Conservation (phyloP, 2,329 filamentous ascomycete species). For the Periconia sp. region DNA sequence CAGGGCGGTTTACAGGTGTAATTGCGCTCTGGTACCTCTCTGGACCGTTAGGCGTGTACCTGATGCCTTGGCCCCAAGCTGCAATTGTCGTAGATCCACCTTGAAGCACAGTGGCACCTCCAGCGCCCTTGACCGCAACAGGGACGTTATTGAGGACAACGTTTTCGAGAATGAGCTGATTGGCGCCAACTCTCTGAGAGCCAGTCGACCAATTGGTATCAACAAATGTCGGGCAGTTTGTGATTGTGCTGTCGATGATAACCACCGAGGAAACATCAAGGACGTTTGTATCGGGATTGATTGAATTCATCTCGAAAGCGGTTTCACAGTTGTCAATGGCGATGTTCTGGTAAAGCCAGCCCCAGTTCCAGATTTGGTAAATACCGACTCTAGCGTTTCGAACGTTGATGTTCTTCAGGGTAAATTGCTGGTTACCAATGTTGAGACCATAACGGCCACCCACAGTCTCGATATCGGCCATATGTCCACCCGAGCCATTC, state of each 20-base stretch:
- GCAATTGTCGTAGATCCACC: conserved; percentile 38
- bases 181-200: conserved; percentile 49
- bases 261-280: conserved; percentile 57
- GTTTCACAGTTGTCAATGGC: conserved; percentile 55
- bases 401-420: conserved; percentile 60
- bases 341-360: conserved; percentile 57
- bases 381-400: conserved; percentile 56
- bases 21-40: conserved; percentile 51
- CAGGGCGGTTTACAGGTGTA: conserved; percentile 50
- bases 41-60: conserved; percentile 45
- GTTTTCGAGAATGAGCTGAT: conserved; percentile 60
- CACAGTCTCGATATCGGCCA: conserved; percentile 48
- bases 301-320: conserved; percentile 55
- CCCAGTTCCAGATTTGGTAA: conserved; percentile 63
- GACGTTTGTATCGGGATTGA: conserved; percentile 22
- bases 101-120: conserved; percentile 28
- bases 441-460: conserved; percentile 48
- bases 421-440: conserved; percentile 57
- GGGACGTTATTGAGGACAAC: conserved; percentile 43
- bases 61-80: conserved; percentile 41
- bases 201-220: conserved; percentile 43
- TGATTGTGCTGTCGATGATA: conserved; percentile 59
- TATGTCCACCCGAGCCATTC: conserved; percentile 48
- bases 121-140: conserved; percentile 32
- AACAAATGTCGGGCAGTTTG: conserved; percentile 54